Evolutionary conservation across 208 protist species (phyloP).

Genomic region (Naegleria fowleri): DNA sequence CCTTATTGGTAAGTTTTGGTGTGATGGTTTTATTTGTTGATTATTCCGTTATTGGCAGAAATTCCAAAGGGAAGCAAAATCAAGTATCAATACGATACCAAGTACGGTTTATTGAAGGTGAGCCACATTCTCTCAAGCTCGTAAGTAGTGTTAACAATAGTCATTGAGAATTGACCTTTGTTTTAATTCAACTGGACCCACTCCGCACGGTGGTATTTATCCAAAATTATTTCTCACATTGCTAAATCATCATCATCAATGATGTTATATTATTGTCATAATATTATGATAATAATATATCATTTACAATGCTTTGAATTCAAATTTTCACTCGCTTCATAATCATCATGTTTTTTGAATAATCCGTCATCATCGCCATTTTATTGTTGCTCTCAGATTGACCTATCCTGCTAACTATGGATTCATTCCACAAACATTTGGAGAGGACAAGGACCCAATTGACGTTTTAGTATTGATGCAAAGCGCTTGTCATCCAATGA

Average conservation of each 20-base stretch:
- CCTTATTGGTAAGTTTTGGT: neutral
- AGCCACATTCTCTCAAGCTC: conserved; percentile 15
- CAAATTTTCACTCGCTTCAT: too few species aligned
- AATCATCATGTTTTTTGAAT: too few species aligned
- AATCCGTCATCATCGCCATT: neutral
- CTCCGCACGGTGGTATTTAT: too few species aligned
- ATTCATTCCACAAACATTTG: conserved; percentile 32
- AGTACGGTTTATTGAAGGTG: conserved; percentile 25
- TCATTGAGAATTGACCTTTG: neutral
- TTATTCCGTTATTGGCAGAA: conserved; percentile 21
- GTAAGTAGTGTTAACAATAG: neutral
- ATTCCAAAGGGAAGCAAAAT: conserved; percentile 33
- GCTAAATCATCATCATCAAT: too few species aligned
- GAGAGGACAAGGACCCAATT: conserved; percentile 32
- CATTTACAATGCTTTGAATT: too few species aligned
- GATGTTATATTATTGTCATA: too few species aligned
- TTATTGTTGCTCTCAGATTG: neutral
- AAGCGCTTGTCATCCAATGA: neutral
- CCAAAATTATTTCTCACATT: too few species aligned
- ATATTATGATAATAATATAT: too few species aligned
- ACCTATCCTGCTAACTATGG: conserved; percentile 34
- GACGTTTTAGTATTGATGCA: conserved; percentile 32
- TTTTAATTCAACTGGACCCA: too few species aligned
- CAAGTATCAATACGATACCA: conserved; percentile 35
- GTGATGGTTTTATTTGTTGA: neutral